Percentiles rank a stretch among this genome's conserved stretches.
phyloP scores from a whole-genome alignment of 768 basidiomycete genomes.

The Boletus speciosus region DNA sequence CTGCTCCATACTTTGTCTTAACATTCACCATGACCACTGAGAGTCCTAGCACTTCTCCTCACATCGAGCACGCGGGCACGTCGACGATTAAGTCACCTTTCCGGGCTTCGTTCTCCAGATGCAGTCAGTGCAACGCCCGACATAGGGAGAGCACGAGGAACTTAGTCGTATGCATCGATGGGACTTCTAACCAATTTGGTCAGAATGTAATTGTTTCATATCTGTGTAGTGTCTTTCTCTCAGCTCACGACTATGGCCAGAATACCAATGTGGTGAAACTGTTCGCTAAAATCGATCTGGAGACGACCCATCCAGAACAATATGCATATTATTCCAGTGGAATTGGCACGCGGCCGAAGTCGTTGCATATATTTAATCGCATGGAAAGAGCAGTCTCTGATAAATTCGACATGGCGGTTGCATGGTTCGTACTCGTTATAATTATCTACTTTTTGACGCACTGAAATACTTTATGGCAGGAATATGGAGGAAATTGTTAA shows the following conservation, averaged over 20 bases:
- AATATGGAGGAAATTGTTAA: constrained; percentile 35
- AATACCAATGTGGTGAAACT: constrained; percentile 40
- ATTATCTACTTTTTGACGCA: not conserved
- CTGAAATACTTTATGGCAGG: constrained; percentile 14
- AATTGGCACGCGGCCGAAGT: constrained; percentile 35
- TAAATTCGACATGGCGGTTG: constrained; percentile 37
- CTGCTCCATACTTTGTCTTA: not conserved
- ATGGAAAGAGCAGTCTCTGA: constrained; percentile 18
- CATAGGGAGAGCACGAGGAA: constrained; percentile 16
- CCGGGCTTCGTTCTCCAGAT: not conserved
- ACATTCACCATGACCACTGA: not conserved
- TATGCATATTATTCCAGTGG: constrained; percentile 37
- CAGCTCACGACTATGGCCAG: constrained; percentile 20
- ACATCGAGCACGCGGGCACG: not conserved
- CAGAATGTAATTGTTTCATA: constrained; percentile 8
- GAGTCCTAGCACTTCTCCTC: not conserved
- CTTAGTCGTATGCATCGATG: constrained; percentile 24
- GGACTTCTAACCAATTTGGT: constrained; percentile 24
- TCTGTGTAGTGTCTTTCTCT: not conserved
- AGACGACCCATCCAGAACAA: constrained; percentile 21
- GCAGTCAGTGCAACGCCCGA: constrained; percentile 11
- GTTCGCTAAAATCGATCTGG: constrained; percentile 26
- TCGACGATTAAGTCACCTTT: not conserved
- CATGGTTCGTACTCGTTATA: constrained; percentile 29
- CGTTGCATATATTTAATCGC: constrained; percentile 23